phyloP scores from a whole-genome alignment of 371 early-diverging fungal genomes.

The Apophysomyces sp. region DNA sequence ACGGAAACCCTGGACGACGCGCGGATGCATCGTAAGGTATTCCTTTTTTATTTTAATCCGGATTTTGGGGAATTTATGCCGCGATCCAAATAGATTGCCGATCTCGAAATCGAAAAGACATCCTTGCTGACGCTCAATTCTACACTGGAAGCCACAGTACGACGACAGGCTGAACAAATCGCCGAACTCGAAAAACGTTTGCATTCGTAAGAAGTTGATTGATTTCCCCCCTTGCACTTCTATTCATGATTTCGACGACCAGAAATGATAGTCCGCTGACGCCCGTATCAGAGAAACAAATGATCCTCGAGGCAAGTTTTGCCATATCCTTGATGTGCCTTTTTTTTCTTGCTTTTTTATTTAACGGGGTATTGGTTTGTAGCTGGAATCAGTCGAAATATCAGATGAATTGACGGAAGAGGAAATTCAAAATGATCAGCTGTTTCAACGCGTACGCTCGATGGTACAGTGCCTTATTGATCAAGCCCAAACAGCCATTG shows the following conservation, averaged over 20 bases:
- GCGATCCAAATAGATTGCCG: conserved; percentile 37
- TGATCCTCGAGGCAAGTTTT: conserved; percentile 29
- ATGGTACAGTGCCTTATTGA: conserved; percentile 41
- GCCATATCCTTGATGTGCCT: neutral
- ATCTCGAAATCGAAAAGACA: conserved; percentile 53
- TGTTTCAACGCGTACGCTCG: conserved; percentile 31
- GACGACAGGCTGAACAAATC: conserved; percentile 39
- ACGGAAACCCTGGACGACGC: conserved; percentile 36
- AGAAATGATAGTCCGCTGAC: conserved; percentile 33
- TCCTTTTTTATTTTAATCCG: neutral
- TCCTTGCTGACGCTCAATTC: conserved; percentile 43
- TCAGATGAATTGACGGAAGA: conserved; percentile 23
- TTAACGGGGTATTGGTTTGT: neutral
- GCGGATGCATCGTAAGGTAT: conserved; percentile 41
- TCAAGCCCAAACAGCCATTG: conserved; percentile 40
- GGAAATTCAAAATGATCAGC: conserved; percentile 35
- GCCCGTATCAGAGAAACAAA: conserved; percentile 36
- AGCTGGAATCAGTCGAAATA: neutral
- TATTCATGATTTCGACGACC: neutral
- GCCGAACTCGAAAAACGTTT: conserved; percentile 39
- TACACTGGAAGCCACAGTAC: conserved; percentile 43
- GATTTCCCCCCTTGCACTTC: neutral
- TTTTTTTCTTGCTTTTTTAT: neutral
- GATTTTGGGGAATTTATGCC: neutral
- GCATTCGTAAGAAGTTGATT: conserved; percentile 23